A percentile compares a stretch with the other conserved stretches of the same genome.
phyloP scores from a whole-genome alignment of 805 yeast genomes.

The Starmerella roubikii region DNA sequence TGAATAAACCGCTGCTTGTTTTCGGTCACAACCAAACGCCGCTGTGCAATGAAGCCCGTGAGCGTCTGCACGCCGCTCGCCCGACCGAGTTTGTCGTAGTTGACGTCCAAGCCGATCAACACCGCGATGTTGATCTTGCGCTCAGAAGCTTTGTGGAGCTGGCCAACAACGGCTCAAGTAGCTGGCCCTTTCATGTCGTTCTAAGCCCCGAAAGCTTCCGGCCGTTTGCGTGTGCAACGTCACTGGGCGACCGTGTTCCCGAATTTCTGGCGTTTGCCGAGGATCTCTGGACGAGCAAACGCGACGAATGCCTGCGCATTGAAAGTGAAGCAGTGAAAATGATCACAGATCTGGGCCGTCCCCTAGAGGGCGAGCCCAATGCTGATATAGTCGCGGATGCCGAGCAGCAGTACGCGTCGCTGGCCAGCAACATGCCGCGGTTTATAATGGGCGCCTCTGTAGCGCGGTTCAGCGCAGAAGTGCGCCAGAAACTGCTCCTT shows the following conservation, averaged over 20 bases:
- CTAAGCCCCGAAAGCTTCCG: slow-evolving; percentile 25
- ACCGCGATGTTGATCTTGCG: slow-evolving; percentile 31
- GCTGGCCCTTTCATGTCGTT: slow-evolving; percentile 32
- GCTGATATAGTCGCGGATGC: slow-evolving; percentile 5
- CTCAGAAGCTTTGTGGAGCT: slow-evolving; percentile 28
- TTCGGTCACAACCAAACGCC: too few species aligned
- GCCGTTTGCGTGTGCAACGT: slow-evolving; percentile 30
- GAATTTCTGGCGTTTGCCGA: slow-evolving; percentile 24
- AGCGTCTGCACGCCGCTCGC: too few species aligned
- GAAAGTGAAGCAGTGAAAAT: slow-evolving; percentile 20
- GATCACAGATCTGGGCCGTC: slow-evolving; percentile 10
- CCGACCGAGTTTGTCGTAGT: too few species aligned
- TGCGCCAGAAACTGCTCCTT: slow-evolving; percentile 22
- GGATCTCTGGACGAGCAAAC: slow-evolving; percentile 24
- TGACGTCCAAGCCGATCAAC: slow-evolving; percentile 21
- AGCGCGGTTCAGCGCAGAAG: slow-evolving; percentile 13
- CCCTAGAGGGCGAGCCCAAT: neutral
- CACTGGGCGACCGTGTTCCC: slow-evolving; percentile 25
- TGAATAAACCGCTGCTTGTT: slow-evolving; percentile 27
- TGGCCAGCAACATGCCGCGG: slow-evolving; percentile 24
- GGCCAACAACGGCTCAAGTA: slow-evolving; percentile 27
- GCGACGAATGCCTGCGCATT: slow-evolving; percentile 21
- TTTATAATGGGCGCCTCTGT: slow-evolving; percentile 23
- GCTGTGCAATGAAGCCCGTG: slow-evolving; percentile 23
- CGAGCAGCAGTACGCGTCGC: slow-evolving; percentile 4